Base-by-base conservation (phyloP, 352 stramenopile genomes). In the Pelagophyceae sp. region DNA sequence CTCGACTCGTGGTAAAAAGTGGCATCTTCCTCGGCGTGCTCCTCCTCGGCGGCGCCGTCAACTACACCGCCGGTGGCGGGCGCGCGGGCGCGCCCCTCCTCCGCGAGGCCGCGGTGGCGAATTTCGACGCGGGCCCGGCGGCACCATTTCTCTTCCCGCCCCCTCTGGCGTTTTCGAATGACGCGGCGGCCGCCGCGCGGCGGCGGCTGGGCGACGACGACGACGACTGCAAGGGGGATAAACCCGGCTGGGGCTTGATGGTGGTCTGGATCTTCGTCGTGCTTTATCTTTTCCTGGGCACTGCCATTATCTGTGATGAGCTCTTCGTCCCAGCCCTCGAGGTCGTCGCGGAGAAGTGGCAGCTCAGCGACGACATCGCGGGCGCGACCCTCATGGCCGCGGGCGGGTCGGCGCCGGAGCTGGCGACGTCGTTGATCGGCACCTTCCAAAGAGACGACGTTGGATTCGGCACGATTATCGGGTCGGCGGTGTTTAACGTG, bases 401-500 rank as follows among this genome's bases (percentile, higher is more conserved):
- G 3, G 84, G 84, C 32, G 83, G 80, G 19, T 86, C 80, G 1
- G 84, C 84, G 37, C 84, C 84, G 29, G 84, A 88, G 77, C 75
- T 88, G 6, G 81, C 84, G 67, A 87, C 82, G n/a, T 85, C 80
- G 32, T 35, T 87, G 32, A 82, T 83, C 0, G 84, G 83, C 32
- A 81, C 76, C 1, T 87, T 88, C 76, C 33, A 84, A 5, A 31
- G 78, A 38, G 83, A 71, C 31, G 80, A 86, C 38, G 77, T 87
- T 15, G 84, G 84, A 0, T 87, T 87, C 61, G 83, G 84, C 20
- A 88, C 84, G 5, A 88, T 88, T 65, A 81, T 88, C 11, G 84
- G 84, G 33, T 86, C 80, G 23, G 84, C 84, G 32, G 82, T 87
- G 32, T 88, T 88, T 77, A 88, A 88, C 76, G 83, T 88, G 38